Percentiles rank a stretch among this genome's conserved stretches.
Evolutionary conservation across 768 basidiomycete genomes (phyloP).

Genomic region (Hemileccinum rubropunctum): DNA sequence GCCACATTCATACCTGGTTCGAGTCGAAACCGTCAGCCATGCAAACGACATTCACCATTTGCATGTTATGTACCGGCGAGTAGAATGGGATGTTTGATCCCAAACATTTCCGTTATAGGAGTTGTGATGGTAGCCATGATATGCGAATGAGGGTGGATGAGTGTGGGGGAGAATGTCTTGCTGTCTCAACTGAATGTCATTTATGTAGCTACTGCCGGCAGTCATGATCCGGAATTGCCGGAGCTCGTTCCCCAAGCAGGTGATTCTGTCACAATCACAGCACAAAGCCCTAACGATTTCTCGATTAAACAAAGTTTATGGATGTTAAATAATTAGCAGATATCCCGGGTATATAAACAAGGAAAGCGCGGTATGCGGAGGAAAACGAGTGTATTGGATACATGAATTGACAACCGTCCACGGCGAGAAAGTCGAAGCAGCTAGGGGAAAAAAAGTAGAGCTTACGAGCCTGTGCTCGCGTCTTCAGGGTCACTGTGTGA

Average conservation of each 20-base stretch:
- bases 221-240: not conserved
- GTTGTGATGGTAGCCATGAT: constrained; percentile 62
- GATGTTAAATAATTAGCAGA: constrained; percentile 16
- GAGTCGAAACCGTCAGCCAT: not conserved
- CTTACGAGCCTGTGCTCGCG: constrained; percentile 14
- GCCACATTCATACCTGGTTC: constrained; percentile 60
- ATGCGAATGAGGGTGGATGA: not conserved
- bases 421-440: constrained; percentile 9
- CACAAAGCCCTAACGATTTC: not conserved
- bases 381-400: constrained; percentile 30
- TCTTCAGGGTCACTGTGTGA: constrained; percentile 10
- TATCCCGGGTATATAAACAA: constrained; percentile 31
- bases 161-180: not conserved
- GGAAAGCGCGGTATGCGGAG: constrained; percentile 20
- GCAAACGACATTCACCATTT: constrained; percentile 36
- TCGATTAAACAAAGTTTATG: constrained; percentile 1
- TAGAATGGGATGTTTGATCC: constrained; percentile 84
- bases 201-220: constrained; percentile 3
- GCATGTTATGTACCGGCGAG: constrained; percentile 57
- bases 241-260: not conserved
- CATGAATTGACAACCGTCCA: constrained; percentile 31
- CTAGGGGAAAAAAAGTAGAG: not conserved
- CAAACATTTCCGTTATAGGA: constrained; percentile 86
- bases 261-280: not conserved
- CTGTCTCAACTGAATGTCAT: not conserved